phyloP scores from a whole-genome alignment of 345 rosid species.

The Aquilaria sinensis region DNA sequence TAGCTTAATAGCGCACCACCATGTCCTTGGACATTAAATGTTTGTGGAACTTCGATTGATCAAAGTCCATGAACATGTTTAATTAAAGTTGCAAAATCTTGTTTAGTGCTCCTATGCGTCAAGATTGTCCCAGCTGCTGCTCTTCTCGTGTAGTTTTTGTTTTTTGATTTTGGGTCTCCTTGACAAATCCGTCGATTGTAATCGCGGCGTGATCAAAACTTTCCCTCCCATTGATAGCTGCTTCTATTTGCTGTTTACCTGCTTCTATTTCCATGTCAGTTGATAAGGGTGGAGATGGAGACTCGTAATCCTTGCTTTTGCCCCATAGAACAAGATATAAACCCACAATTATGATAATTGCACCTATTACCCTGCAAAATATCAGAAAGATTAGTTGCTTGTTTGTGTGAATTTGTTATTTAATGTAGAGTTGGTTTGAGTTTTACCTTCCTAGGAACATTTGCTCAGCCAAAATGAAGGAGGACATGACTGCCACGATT shows the following conservation, averaged over 20 bases:
- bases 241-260: constrained; percentile 14
- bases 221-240: constrained; percentile 11
- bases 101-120: too few relatives aligned
- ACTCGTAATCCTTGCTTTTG: constrained; percentile 56
- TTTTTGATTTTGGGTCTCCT: constrained; percentile 5
- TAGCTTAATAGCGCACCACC: too few relatives aligned
- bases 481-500: constrained; percentile 68
- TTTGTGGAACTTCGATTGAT: too few relatives aligned
- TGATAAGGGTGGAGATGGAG: constrained; percentile 6
- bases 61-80: too few relatives aligned
- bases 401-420: background rate
- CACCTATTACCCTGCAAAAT: constrained; percentile 70
- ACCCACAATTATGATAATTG: constrained; percentile 65
- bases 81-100: too few relatives aligned
- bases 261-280: constrained; percentile 19
- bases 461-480: constrained; percentile 70
- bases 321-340: constrained; percentile 86
- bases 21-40: too few relatives aligned
- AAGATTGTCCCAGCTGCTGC: background rate
- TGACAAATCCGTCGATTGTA: constrained; percentile 15
- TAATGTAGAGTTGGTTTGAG: background rate
- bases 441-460: constrained; percentile 83
- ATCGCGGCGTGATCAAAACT: constrained; percentile 24
- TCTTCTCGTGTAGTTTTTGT: constrained; percentile 12
- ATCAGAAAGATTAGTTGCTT: background rate